phyloP scores from a whole-genome alignment of 176 grass and related monocot species.

The Musa schizocarpa region DNA sequence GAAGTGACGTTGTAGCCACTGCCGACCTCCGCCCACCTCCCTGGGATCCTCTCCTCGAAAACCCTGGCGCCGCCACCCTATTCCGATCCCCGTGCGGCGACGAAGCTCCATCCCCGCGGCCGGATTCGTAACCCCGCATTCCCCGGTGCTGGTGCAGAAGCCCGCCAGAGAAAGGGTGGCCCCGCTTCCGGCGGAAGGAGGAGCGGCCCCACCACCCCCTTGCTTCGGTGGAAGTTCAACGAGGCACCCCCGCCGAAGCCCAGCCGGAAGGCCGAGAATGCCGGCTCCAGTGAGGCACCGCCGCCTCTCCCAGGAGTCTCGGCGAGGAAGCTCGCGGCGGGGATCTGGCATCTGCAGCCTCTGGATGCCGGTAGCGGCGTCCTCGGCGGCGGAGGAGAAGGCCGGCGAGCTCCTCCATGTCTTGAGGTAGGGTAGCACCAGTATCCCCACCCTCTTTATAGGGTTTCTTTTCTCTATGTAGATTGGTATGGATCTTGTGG shows the following conservation, averaged over 20 bases:
- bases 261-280: neutral
- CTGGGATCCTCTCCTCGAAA: neutral
- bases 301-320: neutral
- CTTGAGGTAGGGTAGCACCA: conserved; percentile 9
- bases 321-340: conserved; percentile 21
- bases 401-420: neutral
- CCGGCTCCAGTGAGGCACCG: neutral
- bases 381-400: neutral
- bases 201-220: conserved; percentile 11
- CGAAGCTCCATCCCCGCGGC: conserved; percentile 13
- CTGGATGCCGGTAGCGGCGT: neutral
- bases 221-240: conserved; percentile 13
- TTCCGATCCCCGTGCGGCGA: neutral
- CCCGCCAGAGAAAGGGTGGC: neutral
- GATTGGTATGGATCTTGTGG: neutral
- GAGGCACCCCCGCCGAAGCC: neutral
- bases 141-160: neutral
- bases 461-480: neutral
- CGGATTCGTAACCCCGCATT: conserved; percentile 23
- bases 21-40: conserved; percentile 1
- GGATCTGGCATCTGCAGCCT: conserved; percentile 7
- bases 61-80: neutral
- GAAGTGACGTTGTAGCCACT: conserved; percentile 9
- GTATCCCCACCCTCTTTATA: neutral
- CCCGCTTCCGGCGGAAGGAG: neutral